These are phyloP conservation scores for Leucocoprinus gongylophorus DNA, from an alignment of 1,284 basidiomycete genomes.

Conservation along the genomic window DNA sequence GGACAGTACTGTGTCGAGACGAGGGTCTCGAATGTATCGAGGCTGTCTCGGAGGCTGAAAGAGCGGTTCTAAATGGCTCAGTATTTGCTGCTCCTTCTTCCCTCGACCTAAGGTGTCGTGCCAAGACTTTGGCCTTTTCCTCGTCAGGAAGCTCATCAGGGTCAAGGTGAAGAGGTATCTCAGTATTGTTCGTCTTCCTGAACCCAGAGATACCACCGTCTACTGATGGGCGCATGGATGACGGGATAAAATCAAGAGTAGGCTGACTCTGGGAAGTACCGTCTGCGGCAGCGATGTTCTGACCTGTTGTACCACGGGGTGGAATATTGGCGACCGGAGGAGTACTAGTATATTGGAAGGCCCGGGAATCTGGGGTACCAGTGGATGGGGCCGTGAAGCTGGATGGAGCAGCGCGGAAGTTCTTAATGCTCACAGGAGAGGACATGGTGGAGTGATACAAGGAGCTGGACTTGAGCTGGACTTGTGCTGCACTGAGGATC, in stretches of 20 bases:
- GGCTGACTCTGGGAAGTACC: constrained; percentile 17
- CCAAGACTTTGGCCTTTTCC: constrained; percentile 77
- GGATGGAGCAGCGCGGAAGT: constrained; percentile 22
- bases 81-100: constrained; percentile 51
- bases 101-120: constrained; percentile 73
- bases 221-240: constrained; percentile 15
- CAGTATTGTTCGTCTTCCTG: constrained; percentile 22
- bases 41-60: constrained; percentile 14
- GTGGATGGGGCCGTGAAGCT: constrained; percentile 27
- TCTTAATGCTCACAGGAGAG: constrained; percentile 50
- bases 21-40: constrained; percentile 28
- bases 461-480: background rate
- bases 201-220: constrained; percentile 26
- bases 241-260: constrained; percentile 13
- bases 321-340: constrained; percentile 64
- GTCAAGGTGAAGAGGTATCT: constrained; percentile 29
- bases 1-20: constrained; percentile 20
- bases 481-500: too few species aligned
- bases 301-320: constrained; percentile 29
- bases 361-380: constrained; percentile 48
- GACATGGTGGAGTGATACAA: constrained; percentile 36
- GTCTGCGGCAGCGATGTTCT: constrained; percentile 21
- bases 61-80: constrained; percentile 18
- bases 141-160: constrained; percentile 64
- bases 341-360: constrained; percentile 54